Conservation (phyloP, 805 yeast species). For the Kluyveromyces lactis region DNA sequence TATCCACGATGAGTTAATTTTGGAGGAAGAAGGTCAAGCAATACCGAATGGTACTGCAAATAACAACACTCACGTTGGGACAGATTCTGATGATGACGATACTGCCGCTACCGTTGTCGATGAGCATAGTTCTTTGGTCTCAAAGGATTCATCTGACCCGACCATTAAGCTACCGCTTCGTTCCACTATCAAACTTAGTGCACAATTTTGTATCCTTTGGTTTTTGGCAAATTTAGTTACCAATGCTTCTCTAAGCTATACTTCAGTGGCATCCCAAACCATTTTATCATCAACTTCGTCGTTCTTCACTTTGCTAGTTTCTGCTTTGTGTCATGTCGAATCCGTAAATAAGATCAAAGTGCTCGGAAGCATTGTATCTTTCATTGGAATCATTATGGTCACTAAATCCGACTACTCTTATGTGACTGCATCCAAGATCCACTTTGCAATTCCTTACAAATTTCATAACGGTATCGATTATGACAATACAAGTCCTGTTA, state of each 20-base stretch:
- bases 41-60: not conserved
- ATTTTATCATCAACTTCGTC: constrained; percentile 88
- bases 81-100: not conserved
- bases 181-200: constrained; percentile 68
- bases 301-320: constrained; percentile 82
- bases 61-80: constrained; percentile 7
- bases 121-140: constrained; percentile 11
- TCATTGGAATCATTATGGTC: constrained; percentile 72
- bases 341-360: constrained; percentile 55
- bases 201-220: constrained; percentile 85
- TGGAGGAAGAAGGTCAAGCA: constrained; percentile 25
- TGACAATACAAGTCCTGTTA: constrained; percentile 24
- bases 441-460: constrained; percentile 6
- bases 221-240: constrained; percentile 82
- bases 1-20: constrained; percentile 20
- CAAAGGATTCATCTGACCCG: constrained; percentile 9
- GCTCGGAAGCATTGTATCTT: constrained; percentile 60
- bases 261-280: constrained; percentile 91
- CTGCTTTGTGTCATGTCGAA: constrained; percentile 67
- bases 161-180: constrained; percentile 25
- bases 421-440: constrained; percentile 12
- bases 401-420: constrained; percentile 54
- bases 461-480: constrained; percentile 13
- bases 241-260: constrained; percentile 78
- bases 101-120: not conserved